Evolutionary conservation across 306 rosid species (phyloP), one percentile per base, ranked within the genome.

Genomic region (Hylodesmum podocarpum): DNA sequence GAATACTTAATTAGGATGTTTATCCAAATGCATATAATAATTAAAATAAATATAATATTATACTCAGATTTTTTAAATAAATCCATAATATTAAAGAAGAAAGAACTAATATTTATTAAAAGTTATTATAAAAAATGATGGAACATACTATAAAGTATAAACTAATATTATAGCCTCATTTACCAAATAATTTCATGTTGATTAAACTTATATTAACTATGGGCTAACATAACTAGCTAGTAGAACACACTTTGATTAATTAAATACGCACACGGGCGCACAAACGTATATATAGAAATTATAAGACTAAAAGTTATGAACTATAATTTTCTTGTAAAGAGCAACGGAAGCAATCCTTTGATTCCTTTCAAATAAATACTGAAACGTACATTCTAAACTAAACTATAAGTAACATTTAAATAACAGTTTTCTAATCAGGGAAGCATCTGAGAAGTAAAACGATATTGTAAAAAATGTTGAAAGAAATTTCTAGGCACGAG

Each of bases 401-500:
- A 70, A 49, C 44, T 4, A 50, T 1, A 68, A 68, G 31, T 6
- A 46, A 50, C 6, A 21, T 1, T 11, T 4, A 29, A 19, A 69
- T 4, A 33, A 4, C 4, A 53, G 41, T 27, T 59, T 18, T 27
- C 7, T 58, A 58, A 41, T 27, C 6, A 0, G 6, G 55, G 78
- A 73, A 73, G 70, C 49, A 46, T 61, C 24, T 44, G 72, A 46
- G 72, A 46, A 21, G 79, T 15, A 24, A 75, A 62, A 15, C 6
- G 15, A 44, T 53, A 66, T 16, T 27, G 8, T 53, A n/a, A 2
- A 16, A 39, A 25, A 24, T 1, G 24, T 61, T 1, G 9, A 1
- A 37, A 72, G 40, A 54, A 71, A 70, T 11, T 50, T 41, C 28
- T 15, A 15, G 18, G 27, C 69, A 39, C 33, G 43, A 7, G 16